phyloP scores from a whole-genome alignment of 2,329 filamentous ascomycete genomes.

The Ophiocordyceps unilateralis region DNA sequence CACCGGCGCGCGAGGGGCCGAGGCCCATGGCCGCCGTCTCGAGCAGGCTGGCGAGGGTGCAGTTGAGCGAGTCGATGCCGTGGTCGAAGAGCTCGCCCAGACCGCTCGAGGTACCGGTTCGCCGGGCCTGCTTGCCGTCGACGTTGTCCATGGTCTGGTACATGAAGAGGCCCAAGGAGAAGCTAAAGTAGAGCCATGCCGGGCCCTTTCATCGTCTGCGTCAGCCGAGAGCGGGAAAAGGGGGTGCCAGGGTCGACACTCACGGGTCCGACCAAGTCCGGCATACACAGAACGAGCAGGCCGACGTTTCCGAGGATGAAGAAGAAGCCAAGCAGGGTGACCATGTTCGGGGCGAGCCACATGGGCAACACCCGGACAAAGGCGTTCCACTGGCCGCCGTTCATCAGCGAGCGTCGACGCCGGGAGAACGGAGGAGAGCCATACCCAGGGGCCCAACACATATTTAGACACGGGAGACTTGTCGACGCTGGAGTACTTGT shows the following conservation, averaged over 20 bases:
- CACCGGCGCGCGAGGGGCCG: conserved; percentile 66
- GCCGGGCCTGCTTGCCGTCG: conserved; percentile 89
- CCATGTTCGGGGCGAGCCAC: conserved; percentile 97
- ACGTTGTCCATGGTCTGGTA: conserved; percentile 99
- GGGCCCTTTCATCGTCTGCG: conserved; percentile 40
- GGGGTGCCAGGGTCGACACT: conserved; percentile 15
- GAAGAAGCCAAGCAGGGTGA: conserved; percentile 85
- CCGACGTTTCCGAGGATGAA: conserved; percentile 80
- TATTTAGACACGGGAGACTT: conserved; percentile 88
- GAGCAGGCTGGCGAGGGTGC: conserved; percentile 77
- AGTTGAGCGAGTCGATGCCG: conserved; percentile 95
- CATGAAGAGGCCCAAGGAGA: conserved; percentile 92
- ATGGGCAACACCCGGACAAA: conserved; percentile 81
- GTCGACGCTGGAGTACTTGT: conserved; percentile 96
- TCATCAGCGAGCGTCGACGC: conserved; percentile 3
- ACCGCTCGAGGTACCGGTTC: conserved; percentile 87
- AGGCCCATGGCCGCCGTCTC: conserved; percentile 89
- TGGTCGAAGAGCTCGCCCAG: conserved; percentile 96
- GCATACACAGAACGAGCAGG: conserved; percentile 60
- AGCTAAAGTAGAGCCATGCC: conserved; percentile 88
- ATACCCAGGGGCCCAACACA: conserved; percentile 87
- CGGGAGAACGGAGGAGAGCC: conserved; percentile 13
- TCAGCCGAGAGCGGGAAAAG: not conserved
- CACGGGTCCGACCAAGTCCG: conserved; percentile 80
- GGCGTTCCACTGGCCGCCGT: conserved; percentile 69